phyloP scores from a whole-genome alignment of 2,329 filamentous ascomycete genomes.

The Exophiala phaeomuriformis region DNA sequence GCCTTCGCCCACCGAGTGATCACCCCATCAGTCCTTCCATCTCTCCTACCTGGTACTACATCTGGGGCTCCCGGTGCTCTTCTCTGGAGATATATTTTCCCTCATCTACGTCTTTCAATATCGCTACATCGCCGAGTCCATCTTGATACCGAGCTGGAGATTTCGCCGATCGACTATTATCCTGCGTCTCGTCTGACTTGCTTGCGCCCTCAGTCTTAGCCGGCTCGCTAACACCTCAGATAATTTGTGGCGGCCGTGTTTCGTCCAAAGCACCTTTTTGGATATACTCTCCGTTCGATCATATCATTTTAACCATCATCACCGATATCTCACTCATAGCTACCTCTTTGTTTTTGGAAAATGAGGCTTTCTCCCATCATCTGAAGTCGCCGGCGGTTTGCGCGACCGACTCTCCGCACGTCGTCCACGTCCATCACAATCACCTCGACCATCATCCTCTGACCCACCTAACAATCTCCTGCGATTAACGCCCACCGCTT shows the following conservation, averaged over 20 bases:
- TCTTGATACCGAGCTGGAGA: not conserved
- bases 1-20: constrained; percentile 3
- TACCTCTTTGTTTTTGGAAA: constrained; percentile 9
- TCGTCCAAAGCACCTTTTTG: constrained; percentile 12
- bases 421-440: not conserved
- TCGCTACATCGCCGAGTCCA: not conserved
- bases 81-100: not conserved
- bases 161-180: not conserved
- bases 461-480: constrained; percentile 17
- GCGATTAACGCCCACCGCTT: constrained; percentile 5
- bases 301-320: constrained; percentile 11
- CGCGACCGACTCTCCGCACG: constrained; percentile 24
- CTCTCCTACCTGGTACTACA: not conserved
- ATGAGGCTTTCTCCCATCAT: constrained; percentile 16
- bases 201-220: constrained; percentile 14
- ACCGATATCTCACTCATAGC: not conserved
- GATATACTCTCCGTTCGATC: constrained; percentile 1
- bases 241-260: constrained; percentile 24
- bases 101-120: not conserved
- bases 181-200: constrained; percentile 1
- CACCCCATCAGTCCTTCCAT: constrained; percentile 12
- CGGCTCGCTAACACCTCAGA: constrained; percentile 13
- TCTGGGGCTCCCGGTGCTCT: not conserved
- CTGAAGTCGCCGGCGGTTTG: constrained; percentile 25
- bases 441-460: constrained; percentile 5